phyloP scores from a whole-genome alignment of 257 asterid genomes.

The Solanum chiquidenum region DNA sequence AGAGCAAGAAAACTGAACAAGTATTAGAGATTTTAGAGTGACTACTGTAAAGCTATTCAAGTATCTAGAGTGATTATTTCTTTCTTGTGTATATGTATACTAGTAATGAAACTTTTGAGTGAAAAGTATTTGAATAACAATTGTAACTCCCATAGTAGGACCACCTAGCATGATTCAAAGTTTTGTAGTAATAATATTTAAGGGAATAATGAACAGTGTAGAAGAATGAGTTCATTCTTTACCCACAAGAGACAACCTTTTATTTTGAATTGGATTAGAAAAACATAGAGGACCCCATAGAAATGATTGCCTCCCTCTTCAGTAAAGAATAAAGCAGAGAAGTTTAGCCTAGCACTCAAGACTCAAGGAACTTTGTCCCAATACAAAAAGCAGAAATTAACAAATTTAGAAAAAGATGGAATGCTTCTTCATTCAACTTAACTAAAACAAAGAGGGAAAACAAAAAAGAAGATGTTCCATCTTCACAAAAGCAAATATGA shows the following conservation, averaged over 20 bases:
- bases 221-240: background rate
- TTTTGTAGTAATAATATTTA: background rate
- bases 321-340: slow-evolving; percentile 32
- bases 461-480: background rate
- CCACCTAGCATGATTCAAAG: background rate
- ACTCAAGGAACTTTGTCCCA: slow-evolving; percentile 7
- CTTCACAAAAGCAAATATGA: slow-evolving; percentile 33
- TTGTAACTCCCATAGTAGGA: background rate
- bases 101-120: background rate
- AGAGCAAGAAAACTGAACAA: background rate
- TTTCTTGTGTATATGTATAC: background rate
- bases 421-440: slow-evolving; percentile 13
- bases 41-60: background rate
- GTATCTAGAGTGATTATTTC: background rate
- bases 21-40: background rate
- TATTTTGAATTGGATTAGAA: background rate
- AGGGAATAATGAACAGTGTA: background rate
- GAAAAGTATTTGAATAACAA: background rate
- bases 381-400: slow-evolving; percentile 23
- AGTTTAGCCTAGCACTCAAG: slow-evolving; percentile 1
- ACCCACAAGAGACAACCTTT: slow-evolving; percentile 14
- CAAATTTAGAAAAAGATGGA: slow-evolving; percentile 24
- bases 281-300: slow-evolving; percentile 2
- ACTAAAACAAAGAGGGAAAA: background rate
- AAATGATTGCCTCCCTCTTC: slow-evolving; percentile 4